Evolutionary conservation across 2,329 filamentous ascomycete species (phyloP), one percentile per base, ranked within the genome.

Genomic region (Aspergillus brunneoviolaceus): DNA sequence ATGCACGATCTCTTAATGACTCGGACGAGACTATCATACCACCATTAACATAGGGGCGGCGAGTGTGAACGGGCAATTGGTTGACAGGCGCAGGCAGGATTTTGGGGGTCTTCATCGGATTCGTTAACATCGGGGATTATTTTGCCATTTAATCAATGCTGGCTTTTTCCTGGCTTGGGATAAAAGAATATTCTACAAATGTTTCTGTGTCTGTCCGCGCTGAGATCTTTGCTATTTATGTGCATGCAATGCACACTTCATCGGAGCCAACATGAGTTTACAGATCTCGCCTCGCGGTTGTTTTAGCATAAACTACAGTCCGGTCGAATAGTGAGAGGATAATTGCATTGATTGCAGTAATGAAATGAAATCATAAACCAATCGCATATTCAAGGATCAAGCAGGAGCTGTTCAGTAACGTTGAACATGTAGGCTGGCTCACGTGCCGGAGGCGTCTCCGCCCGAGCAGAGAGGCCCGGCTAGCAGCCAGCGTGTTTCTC

Each of bases 71-170:
- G 57, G 58, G 59, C 64, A 54, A 60, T 60, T 53, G 57, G 55
- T 59, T 59, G 59, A 55, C 31, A 53, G 66, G 65, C 65, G 66
- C 64, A 61, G 58, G 64, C 63, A 63, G 59, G 62, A 60, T 53
- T 59, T 65, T 61, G 60, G 64, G 58, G 55, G 49, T 16, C 63
- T 59, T 57, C 54, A 55, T 55, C 27, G 53, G 53, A 29, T 49
- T 21, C 25, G 19, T 51, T 31, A 23, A 55, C 21, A 45, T 47
- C 42, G 42, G 27, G 52, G 47, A 39, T 33, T 31, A 12, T 35
- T 55, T 48, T 31, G 48, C 25, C 19, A 59, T 33, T 53, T 57
- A 49, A 31, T 50, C 45, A 47, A 21, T 33, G 51, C 25, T 35
- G 27, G 27, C 27, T 33, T 49, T 33, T 35, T 49, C 19, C 42